Evolutionary conservation across 2,329 filamentous ascomycete genomes (phyloP).

Genomic region (Colletotrichum musae): DNA sequence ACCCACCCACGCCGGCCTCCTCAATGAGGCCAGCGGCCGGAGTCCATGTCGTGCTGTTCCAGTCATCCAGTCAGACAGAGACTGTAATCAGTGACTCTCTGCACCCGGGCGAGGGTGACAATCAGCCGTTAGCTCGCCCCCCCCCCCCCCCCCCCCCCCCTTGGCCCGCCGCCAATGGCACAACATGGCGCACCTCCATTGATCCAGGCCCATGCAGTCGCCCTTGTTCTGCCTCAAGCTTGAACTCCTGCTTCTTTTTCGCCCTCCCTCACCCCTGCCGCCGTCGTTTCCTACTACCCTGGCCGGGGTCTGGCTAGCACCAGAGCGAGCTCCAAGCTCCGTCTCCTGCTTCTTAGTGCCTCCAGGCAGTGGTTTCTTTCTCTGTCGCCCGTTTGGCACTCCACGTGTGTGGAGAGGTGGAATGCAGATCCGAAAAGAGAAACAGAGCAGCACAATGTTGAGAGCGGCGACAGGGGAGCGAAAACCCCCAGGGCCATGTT

Average conservation of each 20-base stretch:
- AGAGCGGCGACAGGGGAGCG: slow-evolving; percentile 28
- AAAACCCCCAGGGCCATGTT: slow-evolving; percentile 27
- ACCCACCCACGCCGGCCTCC: slow-evolving; percentile 21
- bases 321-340: slow-evolving; percentile 36
- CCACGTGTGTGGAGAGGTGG: slow-evolving; percentile 39
- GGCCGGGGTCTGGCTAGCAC: slow-evolving; percentile 32
- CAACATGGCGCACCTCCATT: slow-evolving; percentile 41
- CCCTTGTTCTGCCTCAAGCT: slow-evolving; percentile 39
- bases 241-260: slow-evolving; percentile 30
- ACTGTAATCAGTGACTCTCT: slow-evolving; percentile 19
- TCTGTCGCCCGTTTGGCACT: slow-evolving; percentile 32
- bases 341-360: slow-evolving; percentile 18
- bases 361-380: slow-evolving; percentile 19
- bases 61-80: slow-evolving; percentile 38
- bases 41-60: slow-evolving; percentile 1
- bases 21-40: slow-evolving; percentile 26
- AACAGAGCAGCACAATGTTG: slow-evolving; percentile 25
- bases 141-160: slow-evolving; percentile 31
- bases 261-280: slow-evolving; percentile 30
- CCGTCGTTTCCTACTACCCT: slow-evolving; percentile 38
- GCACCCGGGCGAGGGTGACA: slow-evolving; percentile 35
- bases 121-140: slow-evolving; percentile 27
- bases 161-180: slow-evolving; percentile 40
- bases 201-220: slow-evolving; percentile 37
- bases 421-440: slow-evolving; percentile 37